Evolutionary conservation across 768 basidiomycete genomes (phyloP).

Genomic region (Podaxis pistillaris): DNA sequence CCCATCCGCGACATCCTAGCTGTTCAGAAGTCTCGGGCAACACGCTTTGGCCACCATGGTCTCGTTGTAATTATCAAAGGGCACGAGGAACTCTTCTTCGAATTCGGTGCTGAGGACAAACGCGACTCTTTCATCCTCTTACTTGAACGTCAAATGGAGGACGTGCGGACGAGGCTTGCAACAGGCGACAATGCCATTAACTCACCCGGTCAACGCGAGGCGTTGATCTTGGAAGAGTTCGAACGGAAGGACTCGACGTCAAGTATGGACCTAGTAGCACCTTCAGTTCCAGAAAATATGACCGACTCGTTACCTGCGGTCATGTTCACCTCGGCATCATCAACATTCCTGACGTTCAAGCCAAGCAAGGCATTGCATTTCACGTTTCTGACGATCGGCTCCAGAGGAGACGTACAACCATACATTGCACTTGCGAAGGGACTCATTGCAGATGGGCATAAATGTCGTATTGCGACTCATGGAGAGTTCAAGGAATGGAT

Average conservation of each 20-base stretch:
- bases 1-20: conserved; percentile 88
- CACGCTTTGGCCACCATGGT: conserved; percentile 87
- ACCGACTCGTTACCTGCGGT: conserved; percentile 79
- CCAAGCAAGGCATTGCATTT: conserved; percentile 82
- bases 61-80: conserved; percentile 90
- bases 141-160: conserved; percentile 81
- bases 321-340: conserved; percentile 96
- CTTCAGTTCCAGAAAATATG: conserved; percentile 48
- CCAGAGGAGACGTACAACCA: conserved; percentile 95
- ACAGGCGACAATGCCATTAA: conserved; percentile 41
- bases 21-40: conserved; percentile 80
- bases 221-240: conserved; percentile 83
- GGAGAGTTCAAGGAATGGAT: conserved; percentile 95
- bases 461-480: conserved; percentile 89
- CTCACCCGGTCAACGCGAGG: conserved; percentile 61
- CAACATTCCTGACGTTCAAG: conserved; percentile 96
- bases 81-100: conserved; percentile 97
- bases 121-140: conserved; percentile 75
- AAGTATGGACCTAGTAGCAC: conserved; percentile 41
- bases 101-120: conserved; percentile 81
- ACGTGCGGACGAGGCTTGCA: conserved; percentile 49
- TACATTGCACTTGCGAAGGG: conserved; percentile 96
- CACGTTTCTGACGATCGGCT: conserved; percentile 95
- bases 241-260: conserved; percentile 46
- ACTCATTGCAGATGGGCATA: conserved; percentile 86